Base-by-base conservation (phyloP, 2,329 filamentous ascomycete species). In the Hypoxylon sp. region DNA sequence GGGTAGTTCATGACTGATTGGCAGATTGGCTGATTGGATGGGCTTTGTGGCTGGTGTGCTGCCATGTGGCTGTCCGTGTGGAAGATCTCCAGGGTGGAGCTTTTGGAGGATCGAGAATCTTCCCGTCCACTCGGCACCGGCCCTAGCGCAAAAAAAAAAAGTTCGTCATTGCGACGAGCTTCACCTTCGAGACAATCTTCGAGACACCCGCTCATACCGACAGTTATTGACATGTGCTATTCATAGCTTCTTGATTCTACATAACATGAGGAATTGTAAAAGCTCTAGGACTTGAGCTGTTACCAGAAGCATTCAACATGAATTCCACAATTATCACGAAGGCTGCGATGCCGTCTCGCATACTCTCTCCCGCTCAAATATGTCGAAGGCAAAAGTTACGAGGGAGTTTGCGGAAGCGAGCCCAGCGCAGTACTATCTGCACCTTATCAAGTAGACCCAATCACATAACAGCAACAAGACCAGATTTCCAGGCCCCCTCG, bases 301-400 rank as follows among this genome's bases (percentile, higher is more conserved):
- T 22, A 67, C 47, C 22, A 59, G 52, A 39, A 41, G 32, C 49
- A 52, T 52, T 64, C 72, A 78, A 68, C 44, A 84, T 85, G 83
- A 84, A 83, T 72, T 77, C 82, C 41, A 80, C 75, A 71, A 71
- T 83, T 67, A 69, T 84, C 62, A 77, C 78, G 64, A 85, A 82
- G 75, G 79, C 80, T 50, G 78, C 78, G 66, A 76, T 78, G 68
- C 82, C 82, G 34, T 76, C 78, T 72, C 81, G 82, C 69, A 76
- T 79, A 66, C 72, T 85, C 62, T 79, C 81, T 59, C 80, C 80
- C 61, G 75, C 76, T 65, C 78, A 80, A 41, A 74, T 77, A 61
- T 75, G 78, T 59, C 77, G 77, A 68, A 72, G 76, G 47, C 72
- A 78, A 59, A 80, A 77, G 68, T 67, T 83, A 68, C 76, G 75